Conservation (phyloP, 495 filamentous ascomycete genomes). For the Aspergillus leporis region DNA sequence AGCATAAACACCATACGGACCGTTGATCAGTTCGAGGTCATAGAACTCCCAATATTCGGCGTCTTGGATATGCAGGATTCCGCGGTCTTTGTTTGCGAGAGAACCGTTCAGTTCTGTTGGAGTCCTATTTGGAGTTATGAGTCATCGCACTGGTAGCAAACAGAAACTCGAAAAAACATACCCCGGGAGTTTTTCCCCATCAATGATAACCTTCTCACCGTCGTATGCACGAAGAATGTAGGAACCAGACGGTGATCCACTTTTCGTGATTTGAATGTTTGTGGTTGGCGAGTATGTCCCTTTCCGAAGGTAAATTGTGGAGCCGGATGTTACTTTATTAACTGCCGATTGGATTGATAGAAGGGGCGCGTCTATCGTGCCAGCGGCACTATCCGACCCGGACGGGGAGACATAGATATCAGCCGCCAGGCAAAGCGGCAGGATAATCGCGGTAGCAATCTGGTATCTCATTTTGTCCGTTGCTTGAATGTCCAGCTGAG, state of each 20-base stretch:
- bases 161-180: background rate
- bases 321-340: slow-evolving; percentile 14
- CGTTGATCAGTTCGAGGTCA: slow-evolving; percentile 23
- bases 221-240: slow-evolving; percentile 17
- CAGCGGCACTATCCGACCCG: slow-evolving; percentile 18
- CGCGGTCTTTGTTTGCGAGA: slow-evolving; percentile 16
- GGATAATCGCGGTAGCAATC: background rate
- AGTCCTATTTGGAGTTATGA: slow-evolving; percentile 6
- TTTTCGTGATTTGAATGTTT: slow-evolving; percentile 23
- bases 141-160: background rate
- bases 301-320: slow-evolving; percentile 20
- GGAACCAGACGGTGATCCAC: slow-evolving; percentile 14
- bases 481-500: background rate
- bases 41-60: slow-evolving; percentile 24
- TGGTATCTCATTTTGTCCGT: slow-evolving; percentile 2
- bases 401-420: slow-evolving; percentile 21
- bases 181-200: slow-evolving; percentile 20
- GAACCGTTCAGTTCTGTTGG: slow-evolving; percentile 19
- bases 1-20: slow-evolving; percentile 21
- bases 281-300: slow-evolving; percentile 21
- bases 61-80: slow-evolving; percentile 20
- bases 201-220: slow-evolving; percentile 18
- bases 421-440: slow-evolving; percentile 13
- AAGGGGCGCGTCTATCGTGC: slow-evolving; percentile 14
- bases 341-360: slow-evolving; percentile 22